Percentiles rank a stretch among this genome's conserved stretches.
phyloP scores from a whole-genome alignment of 805 yeast genomes.

The Candida argentea region DNA sequence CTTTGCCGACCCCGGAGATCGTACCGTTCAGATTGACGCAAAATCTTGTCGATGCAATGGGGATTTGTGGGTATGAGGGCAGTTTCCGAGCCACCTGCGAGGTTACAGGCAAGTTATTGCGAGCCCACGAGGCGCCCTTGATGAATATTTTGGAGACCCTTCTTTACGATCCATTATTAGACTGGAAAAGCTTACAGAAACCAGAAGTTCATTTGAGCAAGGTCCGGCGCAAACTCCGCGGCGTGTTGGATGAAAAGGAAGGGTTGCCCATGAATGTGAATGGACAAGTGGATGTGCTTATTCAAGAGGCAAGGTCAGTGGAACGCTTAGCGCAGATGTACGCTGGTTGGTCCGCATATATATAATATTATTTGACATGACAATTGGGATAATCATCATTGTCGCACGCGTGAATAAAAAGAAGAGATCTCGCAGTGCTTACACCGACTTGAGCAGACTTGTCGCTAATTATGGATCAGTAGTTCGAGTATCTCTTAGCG shows the following conservation, averaged over 20 bases:
- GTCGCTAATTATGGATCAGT: too few species aligned
- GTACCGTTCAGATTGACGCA: slow-evolving; percentile 91
- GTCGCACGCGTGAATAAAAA: too few species aligned
- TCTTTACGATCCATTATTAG: slow-evolving; percentile 84
- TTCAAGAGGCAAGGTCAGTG: slow-evolving; percentile 67
- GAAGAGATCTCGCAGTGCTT: too few species aligned
- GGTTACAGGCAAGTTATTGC: slow-evolving; percentile 60
- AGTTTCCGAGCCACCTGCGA: slow-evolving; percentile 79
- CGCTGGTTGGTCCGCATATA: slow-evolving; percentile 70
- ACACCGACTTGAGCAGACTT: too few species aligned
- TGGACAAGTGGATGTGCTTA: slow-evolving; percentile 86
- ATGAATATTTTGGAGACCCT: slow-evolving; percentile 90
- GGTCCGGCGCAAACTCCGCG: slow-evolving; percentile 73
- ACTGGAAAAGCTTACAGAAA: slow-evolving; percentile 45
- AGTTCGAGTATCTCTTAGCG: too few species aligned
- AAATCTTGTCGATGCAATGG: slow-evolving; percentile 83
- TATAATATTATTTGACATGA: slow-evolving; percentile 10
- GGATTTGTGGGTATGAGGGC: slow-evolving; percentile 85
- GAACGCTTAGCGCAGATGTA: slow-evolving; percentile 79
- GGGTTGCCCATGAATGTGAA: slow-evolving; percentile 82
- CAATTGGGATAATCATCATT: too few species aligned
- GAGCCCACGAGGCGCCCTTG: slow-evolving; percentile 72
- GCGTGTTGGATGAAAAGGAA: slow-evolving; percentile 66
- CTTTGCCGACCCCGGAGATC: slow-evolving; percentile 71
- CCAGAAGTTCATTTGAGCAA: slow-evolving; percentile 65